These are phyloP conservation scores for Candida anutae DNA, from an alignment of 1,139 yeast genomes.

Conservation along the genomic window DNA sequence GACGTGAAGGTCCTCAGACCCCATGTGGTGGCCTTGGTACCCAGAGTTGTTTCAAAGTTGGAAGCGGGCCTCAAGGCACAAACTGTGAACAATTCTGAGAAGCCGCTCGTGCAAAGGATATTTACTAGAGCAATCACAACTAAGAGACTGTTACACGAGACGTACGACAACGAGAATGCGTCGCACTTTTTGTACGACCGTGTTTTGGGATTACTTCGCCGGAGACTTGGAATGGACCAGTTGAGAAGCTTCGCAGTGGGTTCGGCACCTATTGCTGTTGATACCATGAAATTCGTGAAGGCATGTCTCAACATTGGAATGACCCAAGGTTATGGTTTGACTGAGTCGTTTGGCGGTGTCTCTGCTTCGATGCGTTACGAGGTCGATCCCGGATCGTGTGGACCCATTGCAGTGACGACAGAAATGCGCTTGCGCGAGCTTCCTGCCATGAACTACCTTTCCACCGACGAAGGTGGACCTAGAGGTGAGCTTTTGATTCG, in stretches of 20 bases:
- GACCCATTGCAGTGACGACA: conserved; percentile 24
- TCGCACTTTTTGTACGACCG: conserved; percentile 26
- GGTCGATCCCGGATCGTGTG: conserved; percentile 35
- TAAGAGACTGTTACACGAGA: conserved; percentile 24
- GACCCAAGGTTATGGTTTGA: conserved; percentile 39
- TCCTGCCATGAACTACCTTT: conserved; percentile 30
- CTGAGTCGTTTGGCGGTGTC: conserved; percentile 40
- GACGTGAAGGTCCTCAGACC: conserved; percentile 31
- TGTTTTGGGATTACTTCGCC: conserved; percentile 16
- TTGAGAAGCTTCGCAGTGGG: conserved; percentile 24
- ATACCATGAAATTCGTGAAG: conserved; percentile 33
- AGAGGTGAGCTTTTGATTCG: conserved; percentile 35
- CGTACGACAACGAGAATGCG: conserved; percentile 22
- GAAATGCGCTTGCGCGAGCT: conserved; percentile 31
- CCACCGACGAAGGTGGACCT: conserved; percentile 27
- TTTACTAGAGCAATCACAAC: conserved; percentile 23
- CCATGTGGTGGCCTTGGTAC: conserved; percentile 13
- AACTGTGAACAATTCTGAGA: conserved; percentile 31
- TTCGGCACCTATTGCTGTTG: conserved; percentile 38
- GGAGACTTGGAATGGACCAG: conserved; percentile 31
- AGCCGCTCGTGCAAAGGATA: conserved; percentile 18
- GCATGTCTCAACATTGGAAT: conserved; percentile 32
- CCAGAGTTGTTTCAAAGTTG: conserved; percentile 16
- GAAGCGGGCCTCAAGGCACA: conserved; percentile 17
- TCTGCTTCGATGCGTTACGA: conserved; percentile 24